A percentile compares a stretch with the other conserved stretches of the same genome.
These are phyloP conservation scores for Eucalyptus victrix DNA, from an alignment of 345 rosid genomes.

Conservation along the genomic window DNA sequence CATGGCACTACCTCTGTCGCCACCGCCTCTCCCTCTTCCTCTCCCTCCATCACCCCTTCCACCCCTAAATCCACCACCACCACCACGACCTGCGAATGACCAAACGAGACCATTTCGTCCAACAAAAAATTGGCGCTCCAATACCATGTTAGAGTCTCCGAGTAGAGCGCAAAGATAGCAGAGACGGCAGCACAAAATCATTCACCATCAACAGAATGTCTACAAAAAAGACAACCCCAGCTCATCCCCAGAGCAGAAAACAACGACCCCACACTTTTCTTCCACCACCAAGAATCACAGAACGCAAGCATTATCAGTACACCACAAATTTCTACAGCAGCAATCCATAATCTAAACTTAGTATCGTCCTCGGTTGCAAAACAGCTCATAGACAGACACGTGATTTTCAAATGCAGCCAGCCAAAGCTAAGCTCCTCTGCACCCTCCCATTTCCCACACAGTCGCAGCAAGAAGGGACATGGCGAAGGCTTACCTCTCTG, in stretches of 20 bases:
- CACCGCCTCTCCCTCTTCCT: constrained; percentile 20
- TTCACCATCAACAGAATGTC: neutral
- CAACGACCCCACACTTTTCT: neutral
- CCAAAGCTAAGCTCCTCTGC: neutral
- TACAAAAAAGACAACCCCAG: neutral
- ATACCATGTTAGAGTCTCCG: neutral
- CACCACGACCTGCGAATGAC: constrained; percentile 22
- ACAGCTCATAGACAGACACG: neutral
- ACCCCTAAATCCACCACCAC: constrained; percentile 26
- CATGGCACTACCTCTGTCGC: constrained; percentile 22
- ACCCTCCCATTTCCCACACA: neutral
- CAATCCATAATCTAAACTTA: neutral
- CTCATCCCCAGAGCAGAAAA: neutral
- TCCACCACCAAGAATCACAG: neutral
- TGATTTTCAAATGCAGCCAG: neutral
- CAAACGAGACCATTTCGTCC: neutral
- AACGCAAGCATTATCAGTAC: neutral
- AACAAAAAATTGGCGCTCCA: neutral
- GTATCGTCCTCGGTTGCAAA: neutral
- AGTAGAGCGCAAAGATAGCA: neutral
- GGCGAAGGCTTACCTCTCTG: neutral
- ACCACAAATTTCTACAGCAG: neutral
- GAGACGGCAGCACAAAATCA: neutral
- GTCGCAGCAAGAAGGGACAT: neutral
- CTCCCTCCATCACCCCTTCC: constrained; percentile 34